Conservation (phyloP, 208 protist species). For the Trypanosoma rangeli region DNA sequence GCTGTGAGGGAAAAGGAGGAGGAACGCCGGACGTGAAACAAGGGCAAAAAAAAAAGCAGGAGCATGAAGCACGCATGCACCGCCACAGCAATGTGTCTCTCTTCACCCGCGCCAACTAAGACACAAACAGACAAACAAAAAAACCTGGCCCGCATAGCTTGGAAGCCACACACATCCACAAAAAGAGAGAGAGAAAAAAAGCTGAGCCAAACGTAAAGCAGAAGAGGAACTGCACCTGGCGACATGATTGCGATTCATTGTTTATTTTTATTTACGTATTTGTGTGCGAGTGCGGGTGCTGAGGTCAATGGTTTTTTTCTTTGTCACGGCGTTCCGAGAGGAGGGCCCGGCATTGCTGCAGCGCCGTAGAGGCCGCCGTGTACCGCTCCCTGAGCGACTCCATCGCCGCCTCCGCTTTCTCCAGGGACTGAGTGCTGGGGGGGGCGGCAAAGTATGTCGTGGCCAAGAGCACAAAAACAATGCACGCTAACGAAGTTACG, state of each 20-base stretch:
- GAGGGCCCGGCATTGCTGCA: background rate
- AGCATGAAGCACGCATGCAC: too few relatives aligned
- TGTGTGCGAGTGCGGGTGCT: background rate
- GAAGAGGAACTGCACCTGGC: background rate
- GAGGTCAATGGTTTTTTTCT: background rate
- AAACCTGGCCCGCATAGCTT: too few relatives aligned
- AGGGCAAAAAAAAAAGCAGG: too few relatives aligned
- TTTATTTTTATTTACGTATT: background rate
- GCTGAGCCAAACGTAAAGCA: background rate
- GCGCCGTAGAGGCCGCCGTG: background rate
- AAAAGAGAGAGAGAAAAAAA: background rate
- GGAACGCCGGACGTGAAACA: too few relatives aligned
- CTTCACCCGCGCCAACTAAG: background rate
- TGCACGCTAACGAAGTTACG: constrained; percentile 4
- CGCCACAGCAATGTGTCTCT: too few relatives aligned
- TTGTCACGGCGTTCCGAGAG: background rate
- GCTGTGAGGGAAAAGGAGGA: too few relatives aligned
- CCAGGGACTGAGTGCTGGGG: background rate
- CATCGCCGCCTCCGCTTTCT: background rate
- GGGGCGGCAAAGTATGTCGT: constrained; percentile 1
- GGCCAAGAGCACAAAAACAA: constrained; percentile 15
- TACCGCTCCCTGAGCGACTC: constrained; percentile 4
- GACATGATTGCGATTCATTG: background rate
- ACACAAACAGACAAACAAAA: background rate
- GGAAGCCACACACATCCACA: background rate